Evolutionary conservation across 176 grass and related monocot genomes (phyloP).

Genomic region (Phoenix roebelenii): DNA sequence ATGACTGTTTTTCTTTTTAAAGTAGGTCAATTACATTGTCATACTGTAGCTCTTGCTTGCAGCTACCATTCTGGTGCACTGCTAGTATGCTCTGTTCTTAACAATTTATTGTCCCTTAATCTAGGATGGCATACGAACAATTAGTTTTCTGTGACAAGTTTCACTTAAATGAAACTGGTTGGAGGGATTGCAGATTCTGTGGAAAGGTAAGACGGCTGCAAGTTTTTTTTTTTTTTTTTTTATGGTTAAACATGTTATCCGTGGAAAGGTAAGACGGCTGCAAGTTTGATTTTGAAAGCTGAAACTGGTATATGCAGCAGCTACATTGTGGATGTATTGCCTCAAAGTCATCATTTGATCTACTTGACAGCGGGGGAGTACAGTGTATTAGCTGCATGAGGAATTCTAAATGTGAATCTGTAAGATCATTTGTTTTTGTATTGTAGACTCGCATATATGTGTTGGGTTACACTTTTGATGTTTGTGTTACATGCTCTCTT

Average conservation of each 20-base stretch:
- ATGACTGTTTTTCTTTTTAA: too few relatives aligned
- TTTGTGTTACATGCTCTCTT: too few relatives aligned
- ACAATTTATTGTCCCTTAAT: conserved; percentile 7
- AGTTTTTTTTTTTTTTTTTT: too few relatives aligned
- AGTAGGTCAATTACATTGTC: too few relatives aligned
- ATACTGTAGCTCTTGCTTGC: too few relatives aligned
- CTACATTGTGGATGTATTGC: conserved; percentile 94
- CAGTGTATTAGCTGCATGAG: conserved; percentile 77
- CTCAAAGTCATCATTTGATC: conserved; percentile 88
- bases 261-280: conserved; percentile 69
- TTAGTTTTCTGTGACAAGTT: conserved; percentile 87
- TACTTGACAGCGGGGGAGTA: conserved; percentile 90
- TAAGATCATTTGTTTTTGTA: conserved; percentile 43
- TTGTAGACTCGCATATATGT: too few relatives aligned
- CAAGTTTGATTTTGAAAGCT: too few relatives aligned
- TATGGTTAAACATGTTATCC: too few relatives aligned
- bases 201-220: conserved; percentile 57
- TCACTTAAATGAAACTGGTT: conserved; percentile 93
- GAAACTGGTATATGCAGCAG: conserved; percentile 34
- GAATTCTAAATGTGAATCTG: conserved; percentile 46
- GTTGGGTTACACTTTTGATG: too few relatives aligned
- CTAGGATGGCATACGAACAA: conserved; percentile 80
- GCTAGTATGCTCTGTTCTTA: not conserved
- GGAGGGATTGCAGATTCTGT: conserved; percentile 94
- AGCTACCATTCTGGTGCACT: not conserved